Percentiles rank a stretch among this genome's conserved stretches.
These are phyloP conservation scores for Ganoderma multipileum DNA, from an alignment of 1,284 basidiomycete genomes.

Conservation along the genomic window DNA sequence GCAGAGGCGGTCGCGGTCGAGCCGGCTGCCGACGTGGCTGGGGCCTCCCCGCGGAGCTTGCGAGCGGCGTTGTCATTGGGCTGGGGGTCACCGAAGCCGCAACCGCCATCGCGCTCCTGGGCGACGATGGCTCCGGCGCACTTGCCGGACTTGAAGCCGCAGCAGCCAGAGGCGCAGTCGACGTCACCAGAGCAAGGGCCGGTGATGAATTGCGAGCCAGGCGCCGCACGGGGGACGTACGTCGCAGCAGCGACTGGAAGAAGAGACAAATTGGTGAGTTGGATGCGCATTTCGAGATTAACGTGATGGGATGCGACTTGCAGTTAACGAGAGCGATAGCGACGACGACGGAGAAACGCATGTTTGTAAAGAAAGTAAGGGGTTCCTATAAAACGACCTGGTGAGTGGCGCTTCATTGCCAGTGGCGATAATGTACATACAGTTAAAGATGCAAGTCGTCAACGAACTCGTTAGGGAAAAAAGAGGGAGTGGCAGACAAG, in stretches of 20 bases:
- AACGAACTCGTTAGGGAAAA: constrained; percentile 12
- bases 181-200: constrained; percentile 21
- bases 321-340: constrained; percentile 23
- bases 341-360: constrained; percentile 16
- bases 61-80: constrained; percentile 19
- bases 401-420: not conserved
- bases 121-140: constrained; percentile 24
- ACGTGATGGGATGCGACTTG: not conserved
- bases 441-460: constrained; percentile 12
- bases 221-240: constrained; percentile 19
- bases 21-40: not conserved
- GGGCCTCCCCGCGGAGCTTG: not conserved
- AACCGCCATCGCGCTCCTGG: constrained; percentile 25
- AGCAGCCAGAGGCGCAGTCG: constrained; percentile 23
- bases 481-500: constrained; percentile 18
- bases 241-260: constrained; percentile 21
- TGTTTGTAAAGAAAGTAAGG: constrained; percentile 15
- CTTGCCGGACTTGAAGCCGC: constrained; percentile 24
- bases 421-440: not conserved
- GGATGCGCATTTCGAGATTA: not conserved
- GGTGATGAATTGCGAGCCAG: constrained; percentile 26
- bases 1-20: not conserved
- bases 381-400: not conserved
- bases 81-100: constrained; percentile 25
- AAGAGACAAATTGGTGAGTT: not conserved